Evolutionary conservation across 306 rosid genomes (phyloP), one percentile per base, ranked within the genome.

Genomic region (Vigna nakashimae): DNA sequence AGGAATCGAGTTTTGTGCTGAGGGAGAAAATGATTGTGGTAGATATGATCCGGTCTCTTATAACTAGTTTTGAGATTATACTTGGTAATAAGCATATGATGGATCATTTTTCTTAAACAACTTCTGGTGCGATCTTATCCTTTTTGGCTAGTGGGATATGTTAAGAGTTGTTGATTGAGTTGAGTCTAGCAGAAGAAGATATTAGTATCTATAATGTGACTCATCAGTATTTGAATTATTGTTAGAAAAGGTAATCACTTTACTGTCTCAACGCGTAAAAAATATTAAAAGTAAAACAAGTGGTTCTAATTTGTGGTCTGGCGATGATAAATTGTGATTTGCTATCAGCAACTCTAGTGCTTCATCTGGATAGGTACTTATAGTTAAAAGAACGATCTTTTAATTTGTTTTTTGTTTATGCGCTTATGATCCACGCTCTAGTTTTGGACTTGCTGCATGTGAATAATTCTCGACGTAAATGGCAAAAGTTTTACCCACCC

Each of bases 1-100:
- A 64, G 71, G 13, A 64, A 71, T 76, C 82, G 77, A 82, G 65
- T 71, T 77, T 82, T 82, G 58, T 82, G 32, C 2, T 4, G 20
- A 51, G 5, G 0, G 65, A 69, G 38, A 30, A 53, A 40, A 52
- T 77, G 62, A 7, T 43, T 40, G 28, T 30, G 15, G 43, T 69
- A 32, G 30, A 32, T 30, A 32, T 30, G 40, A 32, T 69, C 65
- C 16, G 49, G 48, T 34, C 56, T 55, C 60, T 26, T 55, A 13
- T 57, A 28, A 51, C 65, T 34, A 65, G 48, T 77, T 53, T 32
- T 55, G 20, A 49, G 66, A 36, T 28, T 3, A 59, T 17, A 45
- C 14, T 14, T 68, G 59, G 59, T 22, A 60, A 30, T 45, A 16
- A n/a, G 38, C 60, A 67, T 56, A 43, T 57, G 15, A 16, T 60